Conservation (phyloP, 495 filamentous ascomycete genomes). For the Aspergillus sclerotiicarbonarius region DNA sequence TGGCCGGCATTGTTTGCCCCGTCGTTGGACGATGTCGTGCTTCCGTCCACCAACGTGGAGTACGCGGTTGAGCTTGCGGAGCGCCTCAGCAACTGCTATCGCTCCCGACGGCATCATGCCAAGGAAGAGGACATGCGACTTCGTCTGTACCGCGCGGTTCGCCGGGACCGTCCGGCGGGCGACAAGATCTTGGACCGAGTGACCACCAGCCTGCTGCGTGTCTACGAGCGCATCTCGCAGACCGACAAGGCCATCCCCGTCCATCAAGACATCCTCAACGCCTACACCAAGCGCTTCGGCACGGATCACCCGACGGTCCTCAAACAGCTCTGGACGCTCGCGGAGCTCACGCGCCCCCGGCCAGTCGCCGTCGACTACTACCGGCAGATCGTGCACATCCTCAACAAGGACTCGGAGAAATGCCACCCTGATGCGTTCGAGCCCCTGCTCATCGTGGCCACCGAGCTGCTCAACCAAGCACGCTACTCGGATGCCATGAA, state of each 20-base stretch:
- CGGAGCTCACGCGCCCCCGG: constrained; percentile 34
- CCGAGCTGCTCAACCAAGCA: constrained; percentile 34
- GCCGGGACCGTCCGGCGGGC: constrained; percentile 25
- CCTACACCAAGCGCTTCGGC: constrained; percentile 32
- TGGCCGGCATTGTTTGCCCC: constrained; percentile 37
- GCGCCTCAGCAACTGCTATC: constrained; percentile 34
- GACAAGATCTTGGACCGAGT: constrained; percentile 30
- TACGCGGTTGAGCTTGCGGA: constrained; percentile 31
- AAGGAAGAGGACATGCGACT: constrained; percentile 37
- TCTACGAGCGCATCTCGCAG: constrained; percentile 34
- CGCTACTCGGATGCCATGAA: constrained; percentile 35
- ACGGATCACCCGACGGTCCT: constrained; percentile 31
- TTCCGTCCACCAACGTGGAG: constrained; percentile 28
- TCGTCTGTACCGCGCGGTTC: constrained; percentile 35
- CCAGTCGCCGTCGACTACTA: constrained; percentile 38
- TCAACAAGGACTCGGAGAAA: constrained; percentile 34
- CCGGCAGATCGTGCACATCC: constrained; percentile 30
- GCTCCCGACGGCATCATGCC: constrained; percentile 30
- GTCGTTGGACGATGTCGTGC: constrained; percentile 31
- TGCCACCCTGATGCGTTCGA: constrained; percentile 37
- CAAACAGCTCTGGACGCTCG: constrained; percentile 34
- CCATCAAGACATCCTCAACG: constrained; percentile 31
- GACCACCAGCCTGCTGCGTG: constrained; percentile 26
- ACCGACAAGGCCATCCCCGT: constrained; percentile 32
- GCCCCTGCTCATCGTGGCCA: constrained; percentile 36